Base-by-base conservation (phyloP, 441 rosid genomes). In the Bruguiera hainesii region DNA sequence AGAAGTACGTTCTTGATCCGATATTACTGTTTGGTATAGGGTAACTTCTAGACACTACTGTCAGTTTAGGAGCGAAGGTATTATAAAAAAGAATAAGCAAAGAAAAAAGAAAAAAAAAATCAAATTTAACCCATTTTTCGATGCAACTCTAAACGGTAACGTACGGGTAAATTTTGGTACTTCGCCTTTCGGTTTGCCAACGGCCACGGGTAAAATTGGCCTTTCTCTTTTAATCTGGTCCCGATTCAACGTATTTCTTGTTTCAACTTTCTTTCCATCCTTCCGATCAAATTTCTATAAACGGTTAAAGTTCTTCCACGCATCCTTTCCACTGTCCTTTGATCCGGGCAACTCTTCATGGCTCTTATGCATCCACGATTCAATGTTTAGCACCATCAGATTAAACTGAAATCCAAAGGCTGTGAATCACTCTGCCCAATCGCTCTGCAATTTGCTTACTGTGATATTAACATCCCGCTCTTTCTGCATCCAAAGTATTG, bases 351-450 rank as follows among this genome's bases (percentile, higher is more conserved):
- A 15, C 67, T 64, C 66, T 74, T 80, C 89, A 81, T 85, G 97
- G 96, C 70, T 77, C 68, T 20, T 1, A 16, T 55, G 30, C 50
- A 1, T 83, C 98, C 97, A 90, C 96, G 97, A 77, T 73, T 30
- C 46, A 70, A 0, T 33, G n/a, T 56, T 35, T 0, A 1, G 0
- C 3, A 18, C 82, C 85, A 78, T 81, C 68, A 19, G 91, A 90
- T 90, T 35, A 0, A 0, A 2, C 0, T 1, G 7, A 0, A 23
- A 89, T 85, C 90, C 56, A 28, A 89, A 77, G 95, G 87, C 23
- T 53, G 10, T 4, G 1, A n/a, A 52, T 16, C 11, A 2, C 71
- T 57, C 67, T 46, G 62, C 56, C 19, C 58, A 4, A 53, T 25
- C 71, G 61, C 56, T 53, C 68, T 64, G 68, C 63, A 30, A 21